phyloP scores from a whole-genome alignment of 345 rosid genomes.

The Orychophragmus violaceus region DNA sequence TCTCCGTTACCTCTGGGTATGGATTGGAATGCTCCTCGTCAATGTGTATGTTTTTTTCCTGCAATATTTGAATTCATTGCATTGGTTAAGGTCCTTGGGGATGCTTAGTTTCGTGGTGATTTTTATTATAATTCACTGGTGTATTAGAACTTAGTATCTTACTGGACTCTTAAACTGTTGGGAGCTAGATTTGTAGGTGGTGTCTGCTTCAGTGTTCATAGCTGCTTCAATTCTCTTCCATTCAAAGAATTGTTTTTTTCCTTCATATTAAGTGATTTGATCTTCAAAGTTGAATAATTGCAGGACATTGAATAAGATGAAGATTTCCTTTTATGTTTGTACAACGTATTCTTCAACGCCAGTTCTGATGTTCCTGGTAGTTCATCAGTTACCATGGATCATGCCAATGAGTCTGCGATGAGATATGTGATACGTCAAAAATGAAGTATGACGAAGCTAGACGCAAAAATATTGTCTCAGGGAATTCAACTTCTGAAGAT shows the following conservation, averaged over 20 bases:
- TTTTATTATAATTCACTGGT: too few relatives aligned
- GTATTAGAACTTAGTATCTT: neutral
- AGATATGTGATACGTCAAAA: conserved; percentile 52
- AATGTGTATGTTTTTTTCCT: conserved; percentile 47
- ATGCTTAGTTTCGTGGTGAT: too few relatives aligned
- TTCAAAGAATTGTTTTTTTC: neutral
- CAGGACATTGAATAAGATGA: neutral
- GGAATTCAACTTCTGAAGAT: conserved; percentile 39
- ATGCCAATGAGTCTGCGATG: conserved; percentile 48
- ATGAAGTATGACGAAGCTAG: conserved; percentile 37
- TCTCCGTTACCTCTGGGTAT: conserved; percentile 91
- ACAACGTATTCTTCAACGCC: conserved; percentile 11
- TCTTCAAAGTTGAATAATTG: neutral
- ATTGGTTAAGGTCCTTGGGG: too few relatives aligned
- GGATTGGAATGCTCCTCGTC: conserved; percentile 88
- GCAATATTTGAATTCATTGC: neutral
- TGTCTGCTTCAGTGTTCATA: too few relatives aligned
- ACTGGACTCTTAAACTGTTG: neutral
- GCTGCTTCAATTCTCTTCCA: neutral
- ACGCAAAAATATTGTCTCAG: conserved; percentile 33
- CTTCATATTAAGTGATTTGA: neutral
- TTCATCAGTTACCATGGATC: conserved; percentile 44
- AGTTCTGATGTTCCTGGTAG: conserved; percentile 46
- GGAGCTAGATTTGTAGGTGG: neutral
- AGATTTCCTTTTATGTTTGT: too few relatives aligned